Base-by-base conservation (phyloP, 202 grass and related monocot species). In the Dendrocalamus latiflorus region DNA sequence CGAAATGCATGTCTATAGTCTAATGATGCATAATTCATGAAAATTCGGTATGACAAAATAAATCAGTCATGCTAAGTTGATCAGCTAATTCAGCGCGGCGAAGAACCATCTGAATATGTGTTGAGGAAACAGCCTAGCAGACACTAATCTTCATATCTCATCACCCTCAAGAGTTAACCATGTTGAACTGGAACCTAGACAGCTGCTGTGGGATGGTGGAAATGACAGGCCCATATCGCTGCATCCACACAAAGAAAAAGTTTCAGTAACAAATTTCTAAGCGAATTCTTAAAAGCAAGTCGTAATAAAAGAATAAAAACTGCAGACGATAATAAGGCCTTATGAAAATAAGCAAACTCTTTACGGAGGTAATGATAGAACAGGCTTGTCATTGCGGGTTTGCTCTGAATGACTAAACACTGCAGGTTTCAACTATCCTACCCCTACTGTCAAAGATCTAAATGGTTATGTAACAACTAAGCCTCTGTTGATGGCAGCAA, bases 141-240 rank as follows among this genome's bases (percentile, higher is more conserved):
- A 77, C 24, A 76, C 55, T 77, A 71, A 45, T 77, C 75, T 55
- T 70, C 63, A 41, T 17, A n/a, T 21, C 22, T 53, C 58, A 24
- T 42, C 48, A 60, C 17, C 38, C 81, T 95, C 88, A 99, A 41
- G 88, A 95, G 81, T 81, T 89, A 75, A 99, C 91, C 96, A 99
- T 94, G 86, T 99, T 96, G 96, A 99, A 99, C 75, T 99, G 96
- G 81, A 99, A 99, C 81, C 93, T 91, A 15, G 96, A 98, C 70
- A 98, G 65, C 77, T 98, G 96, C 66, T 95, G 96, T 0, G 96
- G 96, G 74, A 98, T 98, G 33, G 96, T 95, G 68, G 96, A 98
- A 81, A 98, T 98, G 78, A 98, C 89, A 72, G 96, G 93, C 39
- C 96, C 96, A 5, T 93, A 98, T 76, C 93, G 89, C 96, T 95